A percentile compares a stretch with the other conserved stretches of the same genome.
Conservation (phyloP, 352 stramenopile species). For the Globisporangium radiosum region DNA sequence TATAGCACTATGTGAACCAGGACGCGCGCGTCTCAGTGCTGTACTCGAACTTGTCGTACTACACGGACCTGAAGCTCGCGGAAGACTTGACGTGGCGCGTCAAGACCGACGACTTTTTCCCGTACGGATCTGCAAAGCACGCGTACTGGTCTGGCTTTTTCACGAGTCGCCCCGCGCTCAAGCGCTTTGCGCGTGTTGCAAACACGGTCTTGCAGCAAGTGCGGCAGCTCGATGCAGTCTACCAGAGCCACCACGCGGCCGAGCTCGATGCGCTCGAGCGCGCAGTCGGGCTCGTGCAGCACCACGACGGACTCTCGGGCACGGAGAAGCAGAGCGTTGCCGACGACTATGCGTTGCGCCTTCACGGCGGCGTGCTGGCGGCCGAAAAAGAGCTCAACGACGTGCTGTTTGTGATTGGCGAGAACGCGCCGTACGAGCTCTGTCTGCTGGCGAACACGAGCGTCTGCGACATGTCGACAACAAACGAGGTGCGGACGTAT, state of each 20-base stretch:
- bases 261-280: constrained; percentile 71
- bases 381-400: constrained; percentile 65
- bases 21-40: constrained; percentile 91
- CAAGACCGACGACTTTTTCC: constrained; percentile 97
- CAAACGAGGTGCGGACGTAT: constrained; percentile 29
- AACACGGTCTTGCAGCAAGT: constrained; percentile 88
- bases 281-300: constrained; percentile 90
- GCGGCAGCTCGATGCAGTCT: constrained; percentile 86
- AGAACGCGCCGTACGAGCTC: constrained; percentile 55
- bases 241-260: constrained; percentile 52
- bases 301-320: constrained; percentile 95
- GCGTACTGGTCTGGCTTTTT: constrained; percentile 97
- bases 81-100: constrained; percentile 75
- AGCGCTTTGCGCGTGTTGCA: constrained; percentile 86
- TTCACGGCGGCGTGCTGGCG: constrained; percentile 79
- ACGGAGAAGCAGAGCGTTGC: constrained; percentile 95
- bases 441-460: constrained; percentile 89
- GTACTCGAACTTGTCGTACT: constrained; percentile 95
- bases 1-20: constrained; percentile 86
- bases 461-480: constrained; percentile 77
- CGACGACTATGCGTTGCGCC: constrained; percentile 92
- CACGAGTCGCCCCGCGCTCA: constrained; percentile 90
- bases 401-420: constrained; percentile 66
- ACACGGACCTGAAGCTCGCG: constrained; percentile 90
- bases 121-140: constrained; percentile 90